Base-by-base conservation (phyloP, 768 basidiomycete species). In the Mycena indigotica region DNA sequence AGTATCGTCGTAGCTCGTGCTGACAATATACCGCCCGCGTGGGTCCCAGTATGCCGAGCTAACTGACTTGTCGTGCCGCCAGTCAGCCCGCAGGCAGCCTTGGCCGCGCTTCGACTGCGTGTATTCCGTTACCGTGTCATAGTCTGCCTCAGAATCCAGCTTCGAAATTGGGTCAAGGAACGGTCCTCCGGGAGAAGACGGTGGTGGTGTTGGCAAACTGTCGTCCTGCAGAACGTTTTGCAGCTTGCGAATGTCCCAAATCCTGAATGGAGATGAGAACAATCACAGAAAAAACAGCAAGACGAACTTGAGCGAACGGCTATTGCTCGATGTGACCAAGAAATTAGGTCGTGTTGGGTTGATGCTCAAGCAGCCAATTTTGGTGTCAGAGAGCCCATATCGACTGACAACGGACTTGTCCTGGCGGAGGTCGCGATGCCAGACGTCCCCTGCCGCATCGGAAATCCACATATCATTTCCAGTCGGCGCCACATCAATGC, bases 31-130 rank as follows among this genome's bases (percentile, higher is more conserved):
- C 25, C 88, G 81, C 3, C 92, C 92, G 55, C 86, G 77, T 2
- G 91, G 84, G 70, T 93, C 91, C 92, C 92, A 94, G 64, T 88
- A 93, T 0, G 89, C 92, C 16, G 92, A 86, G 60, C 87, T 93
- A 44, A 85, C 89, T 16, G 89, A 88, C 68, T 90, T 89, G 55
- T 83, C 80, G 66, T 94, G 92, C 15, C 69, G 69, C 78, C 82
- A 88, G 64, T 87, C 84, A 2, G 77, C 87, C 4, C 88, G 84
- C 26, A 91, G 71, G 19, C 74, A 72, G 0, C 83, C 79, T 44
- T 77, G 75, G 6, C 87, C 89, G 28, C 72, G 69, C 59, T 78
- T 77, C 6, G 87, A 80, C 4, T 77, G 70, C 3, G 80, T 62
- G 50, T 82, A 86, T 21, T 81, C 69, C 13, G 79, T 71, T 15